These are phyloP conservation scores for Periglandula ipomoeae DNA, from an alignment of 2,329 filamentous ascomycete species.

Conservation along the genomic window DNA sequence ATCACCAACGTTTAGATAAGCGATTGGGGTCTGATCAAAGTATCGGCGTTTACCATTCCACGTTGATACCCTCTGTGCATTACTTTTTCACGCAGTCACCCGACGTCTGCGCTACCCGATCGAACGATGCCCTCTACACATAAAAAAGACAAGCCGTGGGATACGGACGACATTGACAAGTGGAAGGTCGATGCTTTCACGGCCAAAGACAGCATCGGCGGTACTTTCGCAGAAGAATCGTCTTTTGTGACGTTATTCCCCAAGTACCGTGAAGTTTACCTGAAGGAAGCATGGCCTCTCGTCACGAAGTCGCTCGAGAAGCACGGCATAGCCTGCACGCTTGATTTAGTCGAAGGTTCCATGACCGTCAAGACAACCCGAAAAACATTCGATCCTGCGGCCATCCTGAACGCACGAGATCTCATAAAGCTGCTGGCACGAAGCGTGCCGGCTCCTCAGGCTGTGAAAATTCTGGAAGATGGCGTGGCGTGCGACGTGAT, in stretches of 20 bases:
- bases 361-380: slow-evolving; percentile 96
- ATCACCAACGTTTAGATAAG: neutral
- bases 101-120: neutral
- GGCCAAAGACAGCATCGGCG: slow-evolving; percentile 73
- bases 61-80: neutral
- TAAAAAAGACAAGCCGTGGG: slow-evolving; percentile 87
- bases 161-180: slow-evolving; percentile 94
- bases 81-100: neutral
- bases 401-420: slow-evolving; percentile 89
- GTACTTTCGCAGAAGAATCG: slow-evolving; percentile 86
- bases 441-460: slow-evolving; percentile 87
- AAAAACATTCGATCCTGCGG: slow-evolving; percentile 83
- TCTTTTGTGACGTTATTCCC: slow-evolving; percentile 84
- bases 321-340: slow-evolving; percentile 76
- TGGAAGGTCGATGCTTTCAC: slow-evolving; percentile 90
- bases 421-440: slow-evolving; percentile 87
- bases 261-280: slow-evolving; percentile 90
- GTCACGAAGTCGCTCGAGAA: slow-evolving; percentile 84
- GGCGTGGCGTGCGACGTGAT: slow-evolving; percentile 89
- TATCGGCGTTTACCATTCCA: neutral
- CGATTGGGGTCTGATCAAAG: neutral
- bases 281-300: slow-evolving; percentile 87
- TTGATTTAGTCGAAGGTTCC: slow-evolving; percentile 89
- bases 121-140: slow-evolving; percentile 72
- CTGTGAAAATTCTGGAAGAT: slow-evolving; percentile 89